Evolutionary conservation across 1,284 basidiomycete genomes (phyloP).

Genomic region (Omphalotus olearius): DNA sequence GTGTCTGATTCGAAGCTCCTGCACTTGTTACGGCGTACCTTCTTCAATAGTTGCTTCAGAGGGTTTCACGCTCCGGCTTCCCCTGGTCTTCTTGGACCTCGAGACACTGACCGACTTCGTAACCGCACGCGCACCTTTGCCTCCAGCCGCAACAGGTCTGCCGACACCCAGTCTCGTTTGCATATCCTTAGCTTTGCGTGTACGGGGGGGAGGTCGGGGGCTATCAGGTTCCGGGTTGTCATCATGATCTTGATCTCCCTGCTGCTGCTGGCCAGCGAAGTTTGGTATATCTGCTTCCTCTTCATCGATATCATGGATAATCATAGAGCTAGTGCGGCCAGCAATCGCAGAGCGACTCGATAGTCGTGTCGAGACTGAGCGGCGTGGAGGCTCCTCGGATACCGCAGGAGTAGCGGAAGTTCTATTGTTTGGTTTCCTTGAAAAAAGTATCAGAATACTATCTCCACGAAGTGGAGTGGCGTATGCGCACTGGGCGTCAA

Average conservation of each 20-base stretch:
- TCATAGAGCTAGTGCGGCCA: conserved; percentile 37
- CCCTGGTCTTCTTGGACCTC: conserved; percentile 43
- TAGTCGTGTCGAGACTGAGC: conserved; percentile 39
- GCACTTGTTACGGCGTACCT: conserved; percentile 30
- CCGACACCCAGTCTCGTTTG: conserved; percentile 71
- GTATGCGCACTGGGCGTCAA: conserved; percentile 47
- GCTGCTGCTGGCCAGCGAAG: neutral
- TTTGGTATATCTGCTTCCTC: conserved; percentile 33
- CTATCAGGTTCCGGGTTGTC: conserved; percentile 22
- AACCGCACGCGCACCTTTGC: conserved; percentile 55
- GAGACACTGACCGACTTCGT: conserved; percentile 53
- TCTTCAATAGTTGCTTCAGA: conserved; percentile 60
- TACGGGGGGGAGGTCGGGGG: conserved; percentile 31
- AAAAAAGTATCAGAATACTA: conserved; percentile 10
- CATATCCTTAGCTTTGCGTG: conserved; percentile 65
- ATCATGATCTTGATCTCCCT: conserved; percentile 8
- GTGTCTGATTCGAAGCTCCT: neutral
- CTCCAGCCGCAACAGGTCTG: conserved; percentile 58
- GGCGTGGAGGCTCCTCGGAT: conserved; percentile 25
- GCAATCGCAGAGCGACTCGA: conserved; percentile 28
- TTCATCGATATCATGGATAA: conserved; percentile 47
- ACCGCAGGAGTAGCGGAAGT: conserved; percentile 22
- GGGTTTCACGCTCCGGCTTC: conserved; percentile 46
- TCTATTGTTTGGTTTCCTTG: conserved; percentile 20
- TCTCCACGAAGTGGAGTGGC: neutral